A percentile compares a stretch with the other conserved stretches of the same genome.
Conservation (phyloP, 306 rosid species). For the Elaeagnus macrophylla region DNA sequence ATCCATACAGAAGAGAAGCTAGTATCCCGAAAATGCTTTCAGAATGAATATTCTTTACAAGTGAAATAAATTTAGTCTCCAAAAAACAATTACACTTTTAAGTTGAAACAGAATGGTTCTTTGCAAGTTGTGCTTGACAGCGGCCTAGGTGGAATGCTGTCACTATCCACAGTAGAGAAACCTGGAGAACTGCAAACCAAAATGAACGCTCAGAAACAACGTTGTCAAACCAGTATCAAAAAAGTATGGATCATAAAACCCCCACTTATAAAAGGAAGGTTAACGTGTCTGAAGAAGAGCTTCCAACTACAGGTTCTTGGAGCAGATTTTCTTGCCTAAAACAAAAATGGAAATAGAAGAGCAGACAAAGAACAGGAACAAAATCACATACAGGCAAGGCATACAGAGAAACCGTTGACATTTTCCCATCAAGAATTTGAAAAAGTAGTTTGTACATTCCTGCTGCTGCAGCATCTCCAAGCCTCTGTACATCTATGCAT, state of each 20-base stretch:
- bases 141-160: constrained; percentile 72
- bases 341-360: constrained; percentile 1
- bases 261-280: background rate
- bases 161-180: constrained; percentile 66
- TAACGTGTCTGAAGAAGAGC: constrained; percentile 1
- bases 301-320: constrained; percentile 2
- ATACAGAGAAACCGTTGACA: constrained; percentile 60
- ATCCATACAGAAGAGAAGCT: too few species aligned
- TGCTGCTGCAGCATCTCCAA: constrained; percentile 95
- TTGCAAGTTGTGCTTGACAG: constrained; percentile 62
- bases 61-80: too few species aligned
- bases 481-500: constrained; percentile 83
- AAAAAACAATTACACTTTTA: constrained; percentile 18
- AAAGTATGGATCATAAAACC: background rate
- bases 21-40: too few species aligned
- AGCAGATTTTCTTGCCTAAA: constrained; percentile 2
- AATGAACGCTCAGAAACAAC: constrained; percentile 2
- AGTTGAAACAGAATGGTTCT: constrained; percentile 26
- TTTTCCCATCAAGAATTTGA: constrained; percentile 44
- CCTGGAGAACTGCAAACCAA: constrained; percentile 35
- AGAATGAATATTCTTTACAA: too few species aligned
- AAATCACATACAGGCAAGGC: constrained; percentile 65
- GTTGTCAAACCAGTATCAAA: background rate
- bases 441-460: constrained; percentile 82
- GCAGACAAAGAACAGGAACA: background rate